Evolutionary conservation across 2,329 filamentous ascomycete species (phyloP).

Genomic region (Magnaporthales sp.): DNA sequence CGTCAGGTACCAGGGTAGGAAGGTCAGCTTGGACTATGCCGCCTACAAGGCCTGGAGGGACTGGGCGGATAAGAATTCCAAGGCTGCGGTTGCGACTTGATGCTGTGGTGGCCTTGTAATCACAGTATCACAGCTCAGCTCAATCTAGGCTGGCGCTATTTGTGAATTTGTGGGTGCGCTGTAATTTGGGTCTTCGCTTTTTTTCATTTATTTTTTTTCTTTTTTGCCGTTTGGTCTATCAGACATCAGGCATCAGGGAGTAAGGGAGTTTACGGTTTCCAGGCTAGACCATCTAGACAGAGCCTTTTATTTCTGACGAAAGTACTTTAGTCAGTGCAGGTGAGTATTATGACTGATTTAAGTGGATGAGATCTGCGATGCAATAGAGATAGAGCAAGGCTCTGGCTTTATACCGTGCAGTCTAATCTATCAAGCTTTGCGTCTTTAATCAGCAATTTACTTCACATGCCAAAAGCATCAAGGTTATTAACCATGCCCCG

Average conservation of each 20-base stretch:
- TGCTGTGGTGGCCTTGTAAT: neutral
- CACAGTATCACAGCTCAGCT: neutral
- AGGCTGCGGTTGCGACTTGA: neutral
- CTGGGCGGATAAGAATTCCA: constrained; percentile 44
- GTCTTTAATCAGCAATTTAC: neutral
- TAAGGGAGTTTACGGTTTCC: neutral
- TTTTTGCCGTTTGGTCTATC: neutral
- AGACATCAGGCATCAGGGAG: neutral
- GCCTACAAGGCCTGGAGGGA: constrained; percentile 76
- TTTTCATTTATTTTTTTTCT: neutral
- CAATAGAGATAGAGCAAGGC: neutral
- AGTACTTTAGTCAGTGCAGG: neutral
- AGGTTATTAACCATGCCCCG: neutral
- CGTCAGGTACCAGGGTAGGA: constrained; percentile 80
- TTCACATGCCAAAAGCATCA: neutral
- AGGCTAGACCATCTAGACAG: neutral
- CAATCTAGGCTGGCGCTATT: neutral
- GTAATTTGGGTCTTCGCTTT: neutral
- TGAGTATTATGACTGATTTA: neutral
- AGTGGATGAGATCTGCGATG: neutral
- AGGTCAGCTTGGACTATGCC: constrained; percentile 58
- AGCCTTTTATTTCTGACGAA: neutral
- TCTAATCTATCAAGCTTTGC: neutral
- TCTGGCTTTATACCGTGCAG: neutral
- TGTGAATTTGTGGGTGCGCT: neutral